Evolutionary conservation across 2,329 filamentous ascomycete genomes (phyloP).

Genomic region (Penicillium hordei): DNA sequence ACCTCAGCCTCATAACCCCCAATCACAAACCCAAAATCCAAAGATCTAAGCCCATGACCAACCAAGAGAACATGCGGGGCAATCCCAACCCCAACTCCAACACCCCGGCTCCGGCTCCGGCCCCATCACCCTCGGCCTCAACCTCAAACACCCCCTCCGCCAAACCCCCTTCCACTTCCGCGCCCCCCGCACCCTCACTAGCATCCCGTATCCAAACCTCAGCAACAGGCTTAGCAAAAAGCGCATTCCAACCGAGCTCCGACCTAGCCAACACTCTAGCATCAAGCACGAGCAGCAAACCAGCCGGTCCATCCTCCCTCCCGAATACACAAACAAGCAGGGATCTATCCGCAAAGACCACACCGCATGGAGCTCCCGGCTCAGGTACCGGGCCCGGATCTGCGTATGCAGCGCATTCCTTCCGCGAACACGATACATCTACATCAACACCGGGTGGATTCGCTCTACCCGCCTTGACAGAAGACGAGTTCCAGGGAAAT

Average conservation of each 20-base stretch:
- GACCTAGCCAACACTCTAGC: slow-evolving; percentile 22
- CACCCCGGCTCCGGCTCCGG: not conserved
- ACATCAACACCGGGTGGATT: slow-evolving; percentile 2
- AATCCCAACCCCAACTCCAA: not conserved
- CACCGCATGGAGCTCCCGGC: not conserved
- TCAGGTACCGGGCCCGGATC: not conserved
- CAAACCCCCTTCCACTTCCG: not conserved
- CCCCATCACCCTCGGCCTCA: not conserved
- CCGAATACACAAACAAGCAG: not conserved
- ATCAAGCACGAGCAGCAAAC: slow-evolving; percentile 19
- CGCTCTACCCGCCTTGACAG: slow-evolving; percentile 15
- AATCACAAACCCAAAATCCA: not conserved
- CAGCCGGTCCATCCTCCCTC: not conserved
- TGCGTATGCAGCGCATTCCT: not conserved
- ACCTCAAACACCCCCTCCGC: not conserved
- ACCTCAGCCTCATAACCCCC: not conserved
- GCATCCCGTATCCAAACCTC: slow-evolving; percentile 34
- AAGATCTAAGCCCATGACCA: not conserved
- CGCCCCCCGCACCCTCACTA: slow-evolving; percentile 20
- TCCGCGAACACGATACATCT: slow-evolving; percentile 1
- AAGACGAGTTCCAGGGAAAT: slow-evolving; percentile 24
- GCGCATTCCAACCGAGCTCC: slow-evolving; percentile 25
- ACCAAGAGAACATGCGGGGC: slow-evolving; percentile 9
- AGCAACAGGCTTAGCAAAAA: slow-evolving; percentile 35
- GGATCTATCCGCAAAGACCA: not conserved